phyloP scores from a whole-genome alignment of 1,284 basidiomycete genomes.

The Ceratobasidium theobromae region DNA sequence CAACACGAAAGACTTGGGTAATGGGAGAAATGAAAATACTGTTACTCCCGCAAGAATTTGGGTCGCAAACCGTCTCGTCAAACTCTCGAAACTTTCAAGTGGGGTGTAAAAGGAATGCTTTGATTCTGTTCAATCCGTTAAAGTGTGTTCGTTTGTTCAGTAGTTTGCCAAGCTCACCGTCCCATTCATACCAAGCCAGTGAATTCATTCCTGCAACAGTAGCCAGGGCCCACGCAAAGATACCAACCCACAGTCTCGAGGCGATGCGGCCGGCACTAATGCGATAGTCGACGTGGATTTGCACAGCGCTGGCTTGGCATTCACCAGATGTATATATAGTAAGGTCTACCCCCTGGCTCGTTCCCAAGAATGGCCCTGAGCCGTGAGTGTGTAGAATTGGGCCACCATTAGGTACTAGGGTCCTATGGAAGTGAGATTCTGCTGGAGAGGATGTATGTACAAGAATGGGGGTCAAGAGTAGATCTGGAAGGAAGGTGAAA shows the following conservation, averaged over 20 bases:
- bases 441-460: slow-evolving; percentile 54
- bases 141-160: too few relatives aligned
- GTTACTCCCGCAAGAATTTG: slow-evolving; percentile 50
- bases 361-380: slow-evolving; percentile 61
- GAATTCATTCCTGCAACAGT: slow-evolving; percentile 60
- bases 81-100: slow-evolving; percentile 50
- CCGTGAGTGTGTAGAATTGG: slow-evolving; percentile 70
- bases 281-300: slow-evolving; percentile 63
- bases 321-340: slow-evolving; percentile 59
- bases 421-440: slow-evolving; percentile 68
- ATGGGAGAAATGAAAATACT: slow-evolving; percentile 56
- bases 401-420: slow-evolving; percentile 36
- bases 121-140: too few relatives aligned
- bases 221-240: slow-evolving; percentile 69
- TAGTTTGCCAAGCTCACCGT: slow-evolving; percentile 40
- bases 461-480: slow-evolving; percentile 58
- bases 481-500: slow-evolving; percentile 43
- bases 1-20: slow-evolving; percentile 56
- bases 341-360: slow-evolving; percentile 43
- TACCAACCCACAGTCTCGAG: slow-evolving; percentile 68
- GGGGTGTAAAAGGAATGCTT: slow-evolving; percentile 49
- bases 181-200: slow-evolving; percentile 51
- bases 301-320: slow-evolving; percentile 49
- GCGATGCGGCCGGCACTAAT: slow-evolving; percentile 68
- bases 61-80: slow-evolving; percentile 48